Base-by-base conservation (phyloP, 768 basidiomycete genomes). In the Xerocomus brunneocitrinus region DNA sequence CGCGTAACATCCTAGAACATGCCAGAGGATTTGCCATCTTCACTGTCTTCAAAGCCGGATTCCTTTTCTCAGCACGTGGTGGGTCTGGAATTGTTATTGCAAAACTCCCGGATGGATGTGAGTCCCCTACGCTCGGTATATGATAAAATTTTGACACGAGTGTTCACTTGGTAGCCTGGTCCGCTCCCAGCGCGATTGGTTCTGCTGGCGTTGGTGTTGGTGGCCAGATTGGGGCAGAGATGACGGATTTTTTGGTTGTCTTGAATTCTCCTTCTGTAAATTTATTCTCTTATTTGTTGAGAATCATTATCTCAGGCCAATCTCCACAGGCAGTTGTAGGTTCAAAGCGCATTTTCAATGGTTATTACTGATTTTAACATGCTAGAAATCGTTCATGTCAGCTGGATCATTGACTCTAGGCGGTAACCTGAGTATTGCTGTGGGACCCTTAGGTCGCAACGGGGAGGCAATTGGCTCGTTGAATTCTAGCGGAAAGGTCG, bases 151-250 rank as follows among this genome's bases (percentile, higher is more conserved):
- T 28, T 45, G 50, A 54, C 27, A 32, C 31, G 10, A 45, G 25
- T 55, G 6, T 53, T 40, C 40, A 87, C 82, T 78, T 39, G 92
- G 85, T 52, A 93, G 89, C 81, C 35, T 99, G 95, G 95, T 91
- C 90, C 34, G 85, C 94, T 19, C 97, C 97, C 3, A 89, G 87
- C 65, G 97, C 95, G 3, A 95, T 99, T 42, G 95, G 94, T 25
- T 86, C 91, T 3, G 95, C 88, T 13, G 95, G 95, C 0, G 65
- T 95, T 5, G 95, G 95, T 0, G 74, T 95, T 4, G 97, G 95
- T 19, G 83, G 87, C 19, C 89, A 91, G 62, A 77, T 80, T 19
- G 89, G 89, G 22, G 88, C 87, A 44, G 89, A 92, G 68, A 81
- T 95, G 75, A 95, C 93, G 0, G 93, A 95, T 62, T 95, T 95